phyloP scores from a whole-genome alignment of 495 filamentous ascomycete species.

The Hypomontagnella submonticulosa region DNA sequence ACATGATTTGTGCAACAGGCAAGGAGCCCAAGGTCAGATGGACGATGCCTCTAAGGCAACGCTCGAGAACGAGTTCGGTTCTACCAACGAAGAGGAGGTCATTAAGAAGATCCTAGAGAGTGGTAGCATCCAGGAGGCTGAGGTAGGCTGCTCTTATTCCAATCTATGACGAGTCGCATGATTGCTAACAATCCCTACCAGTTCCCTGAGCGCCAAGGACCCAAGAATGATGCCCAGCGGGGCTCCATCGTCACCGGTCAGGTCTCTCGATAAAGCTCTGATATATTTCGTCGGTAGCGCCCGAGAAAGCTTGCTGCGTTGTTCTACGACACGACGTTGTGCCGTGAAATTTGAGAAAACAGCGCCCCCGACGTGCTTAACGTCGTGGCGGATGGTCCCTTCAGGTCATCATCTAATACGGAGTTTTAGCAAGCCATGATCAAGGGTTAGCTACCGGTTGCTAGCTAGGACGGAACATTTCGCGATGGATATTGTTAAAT shows the following conservation, averaged over 20 bases:
- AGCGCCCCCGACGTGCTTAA: not conserved
- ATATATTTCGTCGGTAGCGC: constrained; percentile 14
- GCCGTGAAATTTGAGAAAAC: not conserved
- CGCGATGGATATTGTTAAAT: constrained; percentile 30
- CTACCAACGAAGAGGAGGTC: constrained; percentile 76
- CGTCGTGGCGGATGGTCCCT: constrained; percentile 3
- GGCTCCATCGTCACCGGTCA: constrained; percentile 45
- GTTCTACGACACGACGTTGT: constrained; percentile 4
- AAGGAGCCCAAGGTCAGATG: constrained; percentile 83
- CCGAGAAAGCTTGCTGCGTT: constrained; percentile 9
- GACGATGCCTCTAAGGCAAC: constrained; percentile 77
- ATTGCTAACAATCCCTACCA: constrained; percentile 29
- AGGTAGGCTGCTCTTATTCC: constrained; percentile 63
- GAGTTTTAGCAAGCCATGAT: constrained; percentile 18
- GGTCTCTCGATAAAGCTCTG: constrained; percentile 37
- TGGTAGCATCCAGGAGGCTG: constrained; percentile 73
- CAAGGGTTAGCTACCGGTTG: constrained; percentile 12
- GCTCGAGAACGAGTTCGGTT: constrained; percentile 91
- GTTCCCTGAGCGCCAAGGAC: constrained; percentile 57
- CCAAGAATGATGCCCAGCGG: constrained; percentile 54
- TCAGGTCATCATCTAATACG: constrained; percentile 18
- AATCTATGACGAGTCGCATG: not conserved
- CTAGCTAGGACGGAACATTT: constrained; percentile 19
- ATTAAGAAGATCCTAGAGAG: constrained; percentile 82
- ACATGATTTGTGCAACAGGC: constrained; percentile 62